Percentiles rank a stretch among this genome's conserved stretches.
Evolutionary conservation across 2,329 filamentous ascomycete species (phyloP).

Genomic region (Clonostachys rosea): DNA sequence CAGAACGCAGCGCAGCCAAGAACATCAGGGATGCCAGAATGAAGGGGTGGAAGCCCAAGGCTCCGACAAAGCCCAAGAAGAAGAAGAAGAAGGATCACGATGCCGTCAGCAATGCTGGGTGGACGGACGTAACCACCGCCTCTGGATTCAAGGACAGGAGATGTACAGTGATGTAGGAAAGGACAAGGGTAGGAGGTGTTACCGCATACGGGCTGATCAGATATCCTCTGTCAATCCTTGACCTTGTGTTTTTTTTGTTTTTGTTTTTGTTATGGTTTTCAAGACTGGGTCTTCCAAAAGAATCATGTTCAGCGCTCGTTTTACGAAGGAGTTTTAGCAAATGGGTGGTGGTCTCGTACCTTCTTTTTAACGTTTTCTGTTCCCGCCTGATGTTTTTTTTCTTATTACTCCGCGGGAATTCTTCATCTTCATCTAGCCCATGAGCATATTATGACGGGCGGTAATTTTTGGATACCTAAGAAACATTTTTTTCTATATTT

Average conservation of each 20-base stretch:
- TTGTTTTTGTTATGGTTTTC: background rate
- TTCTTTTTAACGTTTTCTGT: too few species aligned
- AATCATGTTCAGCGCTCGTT: too few species aligned
- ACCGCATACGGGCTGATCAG: constrained; percentile 13
- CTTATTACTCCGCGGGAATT: too few species aligned
- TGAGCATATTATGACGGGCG: too few species aligned
- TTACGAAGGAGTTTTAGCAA: too few species aligned
- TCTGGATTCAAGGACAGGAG: constrained; percentile 24
- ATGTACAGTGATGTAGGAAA: constrained; percentile 16
- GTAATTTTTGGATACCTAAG: too few species aligned
- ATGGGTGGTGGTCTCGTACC: too few species aligned
- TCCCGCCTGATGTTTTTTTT: too few species aligned
- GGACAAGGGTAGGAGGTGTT: constrained; percentile 3
- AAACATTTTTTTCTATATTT: too few species aligned
- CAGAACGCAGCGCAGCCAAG: constrained; percentile 55
- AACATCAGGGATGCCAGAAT: constrained; percentile 58
- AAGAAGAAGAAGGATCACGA: constrained; percentile 29
- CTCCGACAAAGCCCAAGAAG: constrained; percentile 17
- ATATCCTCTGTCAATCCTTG: constrained; percentile 1
- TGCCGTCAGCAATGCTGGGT: constrained; percentile 37
- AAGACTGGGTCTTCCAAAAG: background rate
- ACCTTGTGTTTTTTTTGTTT: background rate
- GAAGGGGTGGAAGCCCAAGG: constrained; percentile 46
- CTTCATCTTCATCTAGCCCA: too few species aligned
- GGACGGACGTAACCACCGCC: constrained; percentile 44